A percentile compares a stretch with the other conserved stretches of the same genome.
Conservation (phyloP, 352 stramenopile species). For the Globisporangium cystogenes region DNA sequence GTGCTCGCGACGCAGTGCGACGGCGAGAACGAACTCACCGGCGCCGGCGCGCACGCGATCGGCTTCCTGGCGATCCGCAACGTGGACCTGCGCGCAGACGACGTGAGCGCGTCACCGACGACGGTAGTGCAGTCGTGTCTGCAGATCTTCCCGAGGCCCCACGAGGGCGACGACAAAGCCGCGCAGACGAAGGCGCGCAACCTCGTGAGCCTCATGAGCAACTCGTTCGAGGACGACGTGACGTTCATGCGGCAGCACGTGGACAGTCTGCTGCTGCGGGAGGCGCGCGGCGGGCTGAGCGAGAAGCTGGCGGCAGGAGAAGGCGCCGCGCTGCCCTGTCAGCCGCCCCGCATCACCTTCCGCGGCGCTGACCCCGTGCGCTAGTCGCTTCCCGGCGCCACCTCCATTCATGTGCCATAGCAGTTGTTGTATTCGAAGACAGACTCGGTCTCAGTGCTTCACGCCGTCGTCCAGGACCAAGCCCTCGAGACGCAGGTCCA, state of each 20-base stretch:
- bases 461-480: not conserved
- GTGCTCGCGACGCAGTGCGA: conserved; percentile 27
- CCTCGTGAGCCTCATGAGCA: conserved; percentile 3
- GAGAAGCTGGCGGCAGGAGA: not conserved
- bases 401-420: not conserved
- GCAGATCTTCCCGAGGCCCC: not conserved
- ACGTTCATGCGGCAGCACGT: conserved; percentile 1
- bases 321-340: not conserved
- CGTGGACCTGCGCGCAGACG: not conserved
- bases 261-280: conserved; percentile 1
- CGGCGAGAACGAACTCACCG: conserved; percentile 24
- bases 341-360: not conserved
- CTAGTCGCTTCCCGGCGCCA: not conserved
- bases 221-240: conserved; percentile 5
- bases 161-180: not conserved
- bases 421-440: too few relatives aligned
- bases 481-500: not conserved
- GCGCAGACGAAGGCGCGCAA: not conserved
- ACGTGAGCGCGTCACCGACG: not conserved
- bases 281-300: not conserved
- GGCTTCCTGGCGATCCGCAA: conserved; percentile 14
- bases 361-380: not conserved
- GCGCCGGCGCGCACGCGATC: conserved; percentile 21
- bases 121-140: conserved; percentile 6
- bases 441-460: not conserved